Base-by-base conservation (phyloP, 768 basidiomycete species). In the Trametes elegans region DNA sequence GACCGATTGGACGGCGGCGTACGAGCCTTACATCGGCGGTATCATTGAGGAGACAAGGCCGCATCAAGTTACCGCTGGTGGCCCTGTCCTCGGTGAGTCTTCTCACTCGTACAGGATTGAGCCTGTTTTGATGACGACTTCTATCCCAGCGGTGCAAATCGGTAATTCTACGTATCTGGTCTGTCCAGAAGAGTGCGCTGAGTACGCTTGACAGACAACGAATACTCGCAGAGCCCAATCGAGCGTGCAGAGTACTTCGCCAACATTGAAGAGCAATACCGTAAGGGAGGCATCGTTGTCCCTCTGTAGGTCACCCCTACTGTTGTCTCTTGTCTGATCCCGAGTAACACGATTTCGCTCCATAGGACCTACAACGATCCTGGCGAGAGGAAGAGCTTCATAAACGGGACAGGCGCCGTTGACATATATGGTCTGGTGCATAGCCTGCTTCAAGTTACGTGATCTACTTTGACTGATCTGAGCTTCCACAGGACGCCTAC, bases 11-110 rank as follows among this genome's bases (percentile, higher is more conserved):
- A 74, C 71, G 24, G 79, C 74, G 9, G 81, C 88, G 0, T 93
- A 91, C 88, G 74, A 79, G 58, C 80, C 75, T 8, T 93, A 93
- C 61, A 80, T 92, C 21, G 74, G 81, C 41, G 83, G 76, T 3
- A 79, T 93, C 47, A 85, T 87, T 55, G 62, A 76, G 4, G 76
- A 79, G 35, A 83, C 86, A 0, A 74, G 68, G 0, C 79, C 81
- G 0, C 80, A 88, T 60, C 89, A 92, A 63, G 82, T 93, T 42
- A 82, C 76, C 9, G 68, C 76, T 11, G 89, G 87, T 19, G 90
- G 90, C 11, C 87, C 90, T 19, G 81, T 92, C 18, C 85, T 90
- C 42, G 84, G 86, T 83, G 57, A 35, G 80, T 66, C 35, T 10
- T 23, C 44, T 38, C 5, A 35, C 23, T 23, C 50, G 40, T 9